Evolutionary conservation across 139 green algal genomes (phyloP).

Genomic region (Trebouxia sp.): DNA sequence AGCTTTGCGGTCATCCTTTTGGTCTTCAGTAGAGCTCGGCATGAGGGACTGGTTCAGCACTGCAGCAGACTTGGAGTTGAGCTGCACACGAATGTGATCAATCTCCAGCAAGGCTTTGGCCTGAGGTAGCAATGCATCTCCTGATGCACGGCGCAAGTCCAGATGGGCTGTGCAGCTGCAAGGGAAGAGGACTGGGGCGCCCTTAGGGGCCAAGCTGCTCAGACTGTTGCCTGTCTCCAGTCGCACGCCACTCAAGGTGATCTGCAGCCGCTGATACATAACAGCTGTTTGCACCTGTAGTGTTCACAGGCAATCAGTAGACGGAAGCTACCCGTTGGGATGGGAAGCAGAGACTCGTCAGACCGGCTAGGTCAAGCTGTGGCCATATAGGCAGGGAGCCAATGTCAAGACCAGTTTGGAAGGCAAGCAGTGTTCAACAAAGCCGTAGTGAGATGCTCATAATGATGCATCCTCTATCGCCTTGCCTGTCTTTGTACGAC

Average conservation of each 20-base stretch:
- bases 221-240: not conserved
- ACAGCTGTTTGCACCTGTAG: not conserved
- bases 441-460: too few relatives aligned
- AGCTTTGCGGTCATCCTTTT: not conserved
- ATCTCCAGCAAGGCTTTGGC: not conserved
- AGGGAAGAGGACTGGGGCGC: not conserved
- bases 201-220: not conserved
- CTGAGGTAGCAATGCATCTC: constrained; percentile 14
- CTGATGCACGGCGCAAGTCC: not conserved
- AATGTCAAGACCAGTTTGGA: too few relatives aligned
- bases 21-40: not conserved
- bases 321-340: too few relatives aligned
- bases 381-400: too few relatives aligned
- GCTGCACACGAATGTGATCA: not conserved
- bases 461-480: too few relatives aligned
- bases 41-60: not conserved
- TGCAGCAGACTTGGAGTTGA: not conserved
- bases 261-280: not conserved
- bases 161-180: constrained; percentile 12
- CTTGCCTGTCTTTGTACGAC: too few relatives aligned
- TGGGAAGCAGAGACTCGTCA: too few relatives aligned
- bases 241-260: not conserved
- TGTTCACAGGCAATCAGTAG: not conserved
- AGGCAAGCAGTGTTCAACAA: too few relatives aligned
- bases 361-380: too few relatives aligned